Evolutionary conservation across 2,329 filamentous ascomycete species (phyloP).

Genomic region (Exophiala xenobiotica): DNA sequence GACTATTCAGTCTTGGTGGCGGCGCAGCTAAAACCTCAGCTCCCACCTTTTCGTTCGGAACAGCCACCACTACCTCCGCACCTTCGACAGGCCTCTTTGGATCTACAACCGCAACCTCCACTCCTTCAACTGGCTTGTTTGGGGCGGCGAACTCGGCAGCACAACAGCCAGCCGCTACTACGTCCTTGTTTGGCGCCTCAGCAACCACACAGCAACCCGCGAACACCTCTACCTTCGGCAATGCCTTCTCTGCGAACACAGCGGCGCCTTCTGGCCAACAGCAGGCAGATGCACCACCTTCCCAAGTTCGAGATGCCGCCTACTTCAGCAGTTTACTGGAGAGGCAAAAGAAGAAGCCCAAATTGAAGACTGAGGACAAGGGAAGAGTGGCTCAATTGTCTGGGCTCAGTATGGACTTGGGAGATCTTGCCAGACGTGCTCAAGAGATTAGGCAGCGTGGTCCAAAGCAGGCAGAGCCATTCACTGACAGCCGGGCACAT

Average conservation of each 20-base stretch:
- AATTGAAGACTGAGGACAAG: slow-evolving; percentile 51
- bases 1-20: slow-evolving; percentile 20
- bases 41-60: slow-evolving; percentile 16
- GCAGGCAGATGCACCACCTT: slow-evolving; percentile 12
- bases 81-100: slow-evolving; percentile 3
- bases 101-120: slow-evolving; percentile 10
- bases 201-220: slow-evolving; percentile 13
- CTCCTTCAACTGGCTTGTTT: slow-evolving; percentile 20
- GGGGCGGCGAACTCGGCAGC: slow-evolving; percentile 14
- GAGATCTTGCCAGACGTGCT: slow-evolving; percentile 76
- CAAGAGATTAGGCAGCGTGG: slow-evolving; percentile 72
- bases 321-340: slow-evolving; percentile 66
- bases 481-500: slow-evolving; percentile 61
- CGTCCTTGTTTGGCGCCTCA: slow-evolving; percentile 18
- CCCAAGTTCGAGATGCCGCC: slow-evolving; percentile 43
- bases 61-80: slow-evolving; percentile 17
- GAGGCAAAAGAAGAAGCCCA: slow-evolving; percentile 65
- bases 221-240: slow-evolving; percentile 9
- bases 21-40: slow-evolving; percentile 15
- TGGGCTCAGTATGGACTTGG: slow-evolving; percentile 83
- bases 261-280: slow-evolving; percentile 6
- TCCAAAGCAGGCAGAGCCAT: slow-evolving; percentile 44
- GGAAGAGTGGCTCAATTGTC: slow-evolving; percentile 72
- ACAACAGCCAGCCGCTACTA: slow-evolving; percentile 17
- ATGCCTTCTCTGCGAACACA: slow-evolving; percentile 5